Conservation (phyloP, 148 eudicot genomes). For the Drosera capensis region DNA sequence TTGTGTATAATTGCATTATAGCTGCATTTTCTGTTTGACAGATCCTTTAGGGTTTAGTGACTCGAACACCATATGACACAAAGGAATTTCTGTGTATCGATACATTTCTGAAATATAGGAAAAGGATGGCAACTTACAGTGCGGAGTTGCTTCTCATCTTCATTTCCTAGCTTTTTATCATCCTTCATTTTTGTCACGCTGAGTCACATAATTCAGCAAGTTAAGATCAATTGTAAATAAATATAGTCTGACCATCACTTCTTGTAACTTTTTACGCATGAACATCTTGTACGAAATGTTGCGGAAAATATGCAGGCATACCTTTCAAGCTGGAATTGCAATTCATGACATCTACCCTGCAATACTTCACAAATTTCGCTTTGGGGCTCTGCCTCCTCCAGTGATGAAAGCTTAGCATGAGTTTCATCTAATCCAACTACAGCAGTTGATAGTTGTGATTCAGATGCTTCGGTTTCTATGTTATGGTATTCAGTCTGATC, state of each 20-base stretch:
- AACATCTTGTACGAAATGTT: background rate
- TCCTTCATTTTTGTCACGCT: conserved; percentile 25
- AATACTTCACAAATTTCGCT: conserved; percentile 20
- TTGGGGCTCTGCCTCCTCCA: conserved; percentile 31
- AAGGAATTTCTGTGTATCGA: background rate
- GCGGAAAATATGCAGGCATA: conserved; percentile 9
- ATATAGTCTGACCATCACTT: background rate
- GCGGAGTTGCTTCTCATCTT: conserved; percentile 30
- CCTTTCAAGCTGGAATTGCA: conserved; percentile 45
- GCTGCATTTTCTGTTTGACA: too few species aligned
- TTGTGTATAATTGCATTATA: too few species aligned
- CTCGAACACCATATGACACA: background rate
- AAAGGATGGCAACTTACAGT: conserved; percentile 35
- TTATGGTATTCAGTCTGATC: conserved; percentile 23
- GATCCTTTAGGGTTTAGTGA: background rate
- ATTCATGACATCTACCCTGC: conserved; percentile 31
- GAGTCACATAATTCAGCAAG: conserved; percentile 10
- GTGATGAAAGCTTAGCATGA: conserved; percentile 14
- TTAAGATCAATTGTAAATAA: background rate
- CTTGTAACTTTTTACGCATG: background rate
- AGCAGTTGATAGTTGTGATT: conserved; percentile 23
- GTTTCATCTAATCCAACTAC: conserved; percentile 27
- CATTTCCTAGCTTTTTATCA: conserved; percentile 10
- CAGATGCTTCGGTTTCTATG: conserved; percentile 32
- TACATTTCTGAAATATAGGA: background rate